Base-by-base conservation (phyloP, 2,329 filamentous ascomycete genomes). In the Volutella citrinella region DNA sequence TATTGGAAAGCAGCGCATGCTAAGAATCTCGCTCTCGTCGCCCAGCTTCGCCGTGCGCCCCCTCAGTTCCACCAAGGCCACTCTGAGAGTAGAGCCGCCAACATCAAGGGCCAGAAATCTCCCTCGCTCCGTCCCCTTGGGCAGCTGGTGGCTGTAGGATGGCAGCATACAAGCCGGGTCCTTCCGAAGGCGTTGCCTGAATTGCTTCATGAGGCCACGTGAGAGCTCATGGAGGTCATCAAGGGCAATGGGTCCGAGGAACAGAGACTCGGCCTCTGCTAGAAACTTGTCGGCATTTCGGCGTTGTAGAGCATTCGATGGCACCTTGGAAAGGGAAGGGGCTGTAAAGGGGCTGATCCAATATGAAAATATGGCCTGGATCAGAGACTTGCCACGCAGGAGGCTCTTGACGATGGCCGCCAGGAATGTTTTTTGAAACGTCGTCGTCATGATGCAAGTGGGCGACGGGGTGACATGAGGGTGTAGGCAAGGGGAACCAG, bases 11-110 rank as follows among this genome's bases (percentile, higher is more conserved):
- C 67, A 70, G 34, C 65, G 65, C 47, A 75, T 74, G 41, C 66
- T 70, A 36, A 79, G 57, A 42, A 82, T 79, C 37, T 65, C 64
- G 45, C 65, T 72, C 49, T 68, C 67, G 30, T 60, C 56, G 14
- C 58, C 64, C 7, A 52, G 55, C 6, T 44, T 44, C 15, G 54
- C 52, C 15, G 58, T 61, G 19, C 65, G 63, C 10, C 77, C 76
- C 32, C 63, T 62, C 36, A 84, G 64, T 43, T 80, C 70, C 27
- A 84, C 76, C 46, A 84, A 52, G 6, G 78, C 80, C 19, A 85
- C 76, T 32, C 80, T 69, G 40, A 84, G 62, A 10, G 79, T 85
- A 22, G 81, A 84, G 3, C 81, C 81, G 22, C 81, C 81, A n/a
- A 85, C 76, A 54, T 85, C 81, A 22, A 83, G 64, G 15, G 79